Percentiles rank a stretch among this genome's conserved stretches.
These are phyloP conservation scores for Beverwykella pulmonaria DNA, from an alignment of 495 filamentous ascomycete genomes.

Conservation along the genomic window DNA sequence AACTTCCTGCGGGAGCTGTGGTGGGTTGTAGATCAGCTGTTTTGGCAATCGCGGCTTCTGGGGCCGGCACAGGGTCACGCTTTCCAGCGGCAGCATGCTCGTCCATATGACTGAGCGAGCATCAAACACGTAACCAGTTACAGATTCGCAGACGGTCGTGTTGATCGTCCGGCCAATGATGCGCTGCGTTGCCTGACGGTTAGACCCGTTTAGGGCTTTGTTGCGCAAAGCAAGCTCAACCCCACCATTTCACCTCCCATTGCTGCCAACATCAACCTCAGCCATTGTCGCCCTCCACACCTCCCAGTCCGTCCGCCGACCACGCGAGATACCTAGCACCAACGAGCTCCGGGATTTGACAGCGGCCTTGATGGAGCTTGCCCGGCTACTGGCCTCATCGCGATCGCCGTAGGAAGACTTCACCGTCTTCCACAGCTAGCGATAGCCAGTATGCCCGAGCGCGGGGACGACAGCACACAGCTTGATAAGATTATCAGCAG, in stretches of 20 bases:
- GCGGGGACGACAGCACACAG: conserved; percentile 34
- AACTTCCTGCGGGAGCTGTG: background rate
- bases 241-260: conserved; percentile 31
- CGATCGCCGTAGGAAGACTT: conserved; percentile 62
- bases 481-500: conserved; percentile 3
- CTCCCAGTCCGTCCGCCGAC: background rate
- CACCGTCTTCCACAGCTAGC: conserved; percentile 52
- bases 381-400: conserved; percentile 59
- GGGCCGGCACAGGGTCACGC: background rate
- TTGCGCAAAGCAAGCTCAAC: conserved; percentile 34
- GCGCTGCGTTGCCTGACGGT: background rate
- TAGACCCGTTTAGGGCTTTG: conserved; percentile 13
- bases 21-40: background rate
- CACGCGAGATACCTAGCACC: background rate
- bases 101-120: background rate
- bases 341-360: conserved; percentile 3
- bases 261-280: conserved; percentile 6
- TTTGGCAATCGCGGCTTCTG: background rate
- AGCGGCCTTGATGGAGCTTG: conserved; percentile 62
- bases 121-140: conserved; percentile 6
- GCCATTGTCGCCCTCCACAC: conserved; percentile 27
- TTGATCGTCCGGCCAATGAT: conserved; percentile 24
- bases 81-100: background rate
- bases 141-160: conserved; percentile 5
- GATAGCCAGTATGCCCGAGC: conserved; percentile 55